These are phyloP conservation scores for Fonsecaea pedrosoi DNA, from an alignment of 2,329 filamentous ascomycete species.

Conservation along the genomic window DNA sequence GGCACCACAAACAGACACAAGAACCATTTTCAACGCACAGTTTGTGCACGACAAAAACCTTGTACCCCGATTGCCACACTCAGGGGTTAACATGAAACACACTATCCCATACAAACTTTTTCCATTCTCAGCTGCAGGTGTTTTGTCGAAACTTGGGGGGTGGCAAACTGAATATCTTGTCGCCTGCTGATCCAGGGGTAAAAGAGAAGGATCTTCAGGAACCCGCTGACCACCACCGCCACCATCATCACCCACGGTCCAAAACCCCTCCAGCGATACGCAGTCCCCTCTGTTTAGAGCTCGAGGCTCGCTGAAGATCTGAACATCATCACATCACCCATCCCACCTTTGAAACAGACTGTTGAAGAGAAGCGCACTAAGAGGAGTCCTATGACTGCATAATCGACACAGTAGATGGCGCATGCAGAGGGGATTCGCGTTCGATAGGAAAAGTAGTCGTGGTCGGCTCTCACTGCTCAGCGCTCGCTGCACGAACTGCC, in stretches of 20 bases:
- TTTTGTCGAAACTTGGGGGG: slow-evolving; percentile 17
- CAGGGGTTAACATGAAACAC: slow-evolving; percentile 29
- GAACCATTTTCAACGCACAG: background rate
- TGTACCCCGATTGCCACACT: slow-evolving; percentile 4
- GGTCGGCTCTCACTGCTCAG: background rate
- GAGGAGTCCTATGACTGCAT: slow-evolving; percentile 22
- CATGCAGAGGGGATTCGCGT: background rate
- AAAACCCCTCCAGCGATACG: slow-evolving; percentile 7
- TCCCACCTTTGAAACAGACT: slow-evolving; percentile 27
- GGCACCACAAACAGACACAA: background rate
- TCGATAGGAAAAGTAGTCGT: background rate
- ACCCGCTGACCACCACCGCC: slow-evolving; percentile 20
- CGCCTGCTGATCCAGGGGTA: slow-evolving; percentile 19
- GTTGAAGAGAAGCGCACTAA: background rate
- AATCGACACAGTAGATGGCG: slow-evolving; percentile 7
- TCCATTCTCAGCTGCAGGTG: background rate
- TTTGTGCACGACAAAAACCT: slow-evolving; percentile 4
- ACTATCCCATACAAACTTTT: slow-evolving; percentile 9
- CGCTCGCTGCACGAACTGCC: background rate
- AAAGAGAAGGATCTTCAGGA: slow-evolving; percentile 34
- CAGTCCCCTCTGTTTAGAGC: slow-evolving; percentile 14
- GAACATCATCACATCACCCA: slow-evolving; percentile 20
- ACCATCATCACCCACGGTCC: background rate
- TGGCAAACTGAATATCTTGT: slow-evolving; percentile 22
- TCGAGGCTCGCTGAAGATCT: slow-evolving; percentile 19